A percentile compares a stretch with the other conserved stretches of the same genome.
Conservation (phyloP, 2,329 filamentous ascomycete species). For the Allantophomopsis cytisporea region DNA sequence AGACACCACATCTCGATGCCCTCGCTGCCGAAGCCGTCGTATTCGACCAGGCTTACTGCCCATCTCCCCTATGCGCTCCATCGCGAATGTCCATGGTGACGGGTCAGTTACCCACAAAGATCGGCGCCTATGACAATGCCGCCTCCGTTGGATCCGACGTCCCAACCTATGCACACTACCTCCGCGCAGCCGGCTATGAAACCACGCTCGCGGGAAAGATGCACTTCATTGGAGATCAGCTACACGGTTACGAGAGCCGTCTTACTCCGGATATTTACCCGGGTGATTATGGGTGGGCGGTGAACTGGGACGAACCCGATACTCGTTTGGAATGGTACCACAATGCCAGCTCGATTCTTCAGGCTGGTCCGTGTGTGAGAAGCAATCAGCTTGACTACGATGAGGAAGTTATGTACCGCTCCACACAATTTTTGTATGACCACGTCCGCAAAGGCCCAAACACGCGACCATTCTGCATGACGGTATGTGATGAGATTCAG, state of each 20-base stretch:
- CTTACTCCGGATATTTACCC: slow-evolving; percentile 95
- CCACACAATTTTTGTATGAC: slow-evolving; percentile 81
- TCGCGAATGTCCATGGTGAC: slow-evolving; percentile 93
- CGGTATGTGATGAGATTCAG: slow-evolving; percentile 28
- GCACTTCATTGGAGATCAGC: slow-evolving; percentile 92
- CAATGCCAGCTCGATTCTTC: slow-evolving; percentile 85
- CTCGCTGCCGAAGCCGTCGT: slow-evolving; percentile 73
- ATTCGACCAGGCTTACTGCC: slow-evolving; percentile 91
- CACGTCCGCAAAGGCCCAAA: slow-evolving; percentile 68
- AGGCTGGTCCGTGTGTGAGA: slow-evolving; percentile 76
- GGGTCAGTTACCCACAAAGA: slow-evolving; percentile 81
- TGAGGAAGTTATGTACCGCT: slow-evolving; percentile 89
- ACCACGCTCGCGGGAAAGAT: slow-evolving; percentile 90
- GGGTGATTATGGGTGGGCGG: slow-evolving; percentile 85
- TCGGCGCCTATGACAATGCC: slow-evolving; percentile 85
- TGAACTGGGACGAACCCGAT: slow-evolving; percentile 89
- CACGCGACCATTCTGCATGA: slow-evolving; percentile 72
- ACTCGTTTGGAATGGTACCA: slow-evolving; percentile 88
- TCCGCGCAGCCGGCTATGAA: slow-evolving; percentile 75
- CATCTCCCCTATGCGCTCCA: slow-evolving; percentile 81
- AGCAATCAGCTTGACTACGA: slow-evolving; percentile 96
- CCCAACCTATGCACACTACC: slow-evolving; percentile 86
- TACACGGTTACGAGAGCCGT: slow-evolving; percentile 86
- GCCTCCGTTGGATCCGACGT: slow-evolving; percentile 71
- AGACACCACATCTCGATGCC: slow-evolving; percentile 79